Evolutionary conservation across 2,329 filamentous ascomycete genomes (phyloP).

Genomic region (Colletotrichum gigasporum): DNA sequence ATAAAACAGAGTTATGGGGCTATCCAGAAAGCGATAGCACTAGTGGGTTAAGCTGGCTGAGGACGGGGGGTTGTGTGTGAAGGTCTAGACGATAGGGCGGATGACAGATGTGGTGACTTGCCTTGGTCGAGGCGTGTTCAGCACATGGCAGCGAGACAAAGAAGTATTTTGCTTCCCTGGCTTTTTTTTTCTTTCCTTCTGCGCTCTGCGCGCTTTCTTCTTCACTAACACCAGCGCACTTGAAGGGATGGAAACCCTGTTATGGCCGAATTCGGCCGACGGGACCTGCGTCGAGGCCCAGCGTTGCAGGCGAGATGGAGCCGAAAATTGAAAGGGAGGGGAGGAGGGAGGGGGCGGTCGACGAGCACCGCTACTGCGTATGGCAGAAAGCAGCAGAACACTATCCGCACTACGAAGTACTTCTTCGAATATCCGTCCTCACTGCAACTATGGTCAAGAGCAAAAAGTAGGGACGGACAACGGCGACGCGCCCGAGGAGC

Average conservation of each 20-base stretch:
- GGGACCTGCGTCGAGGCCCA: conserved; percentile 1
- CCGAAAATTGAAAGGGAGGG: not conserved
- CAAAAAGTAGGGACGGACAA: not conserved
- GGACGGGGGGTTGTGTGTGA: not conserved
- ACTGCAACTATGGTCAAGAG: too few species aligned
- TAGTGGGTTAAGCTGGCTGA: not conserved
- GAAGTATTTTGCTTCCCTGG: not conserved
- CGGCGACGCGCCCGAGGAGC: not conserved
- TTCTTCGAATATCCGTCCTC: too few species aligned
- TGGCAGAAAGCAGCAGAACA: too few species aligned
- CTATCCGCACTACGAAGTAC: too few species aligned
- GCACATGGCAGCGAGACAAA: conserved; percentile 20
- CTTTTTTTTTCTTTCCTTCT: not conserved
- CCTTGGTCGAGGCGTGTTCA: not conserved
- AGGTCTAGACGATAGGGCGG: not conserved
- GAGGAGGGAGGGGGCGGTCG: not conserved
- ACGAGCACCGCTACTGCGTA: too few species aligned
- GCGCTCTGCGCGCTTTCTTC: conserved; percentile 10
- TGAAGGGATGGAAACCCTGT: not conserved
- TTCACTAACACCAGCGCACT: conserved; percentile 8
- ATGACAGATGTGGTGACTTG: not conserved
- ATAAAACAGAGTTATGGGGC: not conserved
- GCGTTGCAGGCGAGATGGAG: conserved; percentile 8
- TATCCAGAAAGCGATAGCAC: not conserved
- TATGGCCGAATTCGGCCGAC: conserved; percentile 2